phyloP scores from a whole-genome alignment of 257 asterid genomes.

The Ballota nigra region DNA sequence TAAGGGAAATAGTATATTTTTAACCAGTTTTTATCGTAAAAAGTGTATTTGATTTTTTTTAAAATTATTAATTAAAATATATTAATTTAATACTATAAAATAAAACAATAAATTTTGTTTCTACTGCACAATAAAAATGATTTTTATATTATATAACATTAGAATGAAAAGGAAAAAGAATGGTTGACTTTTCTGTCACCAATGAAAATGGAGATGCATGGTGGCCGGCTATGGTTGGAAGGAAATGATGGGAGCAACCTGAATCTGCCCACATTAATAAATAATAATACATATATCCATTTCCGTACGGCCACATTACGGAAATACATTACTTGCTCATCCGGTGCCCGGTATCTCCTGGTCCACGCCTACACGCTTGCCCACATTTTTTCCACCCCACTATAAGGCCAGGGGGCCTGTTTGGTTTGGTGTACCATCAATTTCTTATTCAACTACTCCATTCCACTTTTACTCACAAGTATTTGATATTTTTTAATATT shows the following conservation, averaged over 20 bases:
- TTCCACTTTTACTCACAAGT: no score
- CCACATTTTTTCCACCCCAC: background rate
- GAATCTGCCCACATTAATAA: constrained; percentile 4
- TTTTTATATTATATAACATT: no score
- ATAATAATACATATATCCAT: constrained; percentile 8
- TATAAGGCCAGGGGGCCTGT: background rate
- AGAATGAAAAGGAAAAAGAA: no score
- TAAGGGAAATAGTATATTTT: no score
- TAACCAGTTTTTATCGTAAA: no score
- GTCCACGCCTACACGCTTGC: constrained; percentile 10
- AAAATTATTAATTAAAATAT: no score
- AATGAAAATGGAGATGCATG: constrained; percentile 18
- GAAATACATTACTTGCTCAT: constrained; percentile 18
- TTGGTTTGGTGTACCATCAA: background rate
- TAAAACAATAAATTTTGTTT: no score
- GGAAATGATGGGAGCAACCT: constrained; percentile 16
- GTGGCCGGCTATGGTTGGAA: background rate
- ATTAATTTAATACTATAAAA: no score
- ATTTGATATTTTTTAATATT: no score
- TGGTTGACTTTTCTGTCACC: background rate
- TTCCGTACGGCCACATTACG: constrained; percentile 52
- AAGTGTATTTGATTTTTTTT: no score
- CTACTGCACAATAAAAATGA: no score
- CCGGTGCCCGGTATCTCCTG: constrained; percentile 29
- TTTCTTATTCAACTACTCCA: background rate